Conservation (phyloP, 2,329 filamentous ascomycete genomes). For the Trichoderma brevicompactum region DNA sequence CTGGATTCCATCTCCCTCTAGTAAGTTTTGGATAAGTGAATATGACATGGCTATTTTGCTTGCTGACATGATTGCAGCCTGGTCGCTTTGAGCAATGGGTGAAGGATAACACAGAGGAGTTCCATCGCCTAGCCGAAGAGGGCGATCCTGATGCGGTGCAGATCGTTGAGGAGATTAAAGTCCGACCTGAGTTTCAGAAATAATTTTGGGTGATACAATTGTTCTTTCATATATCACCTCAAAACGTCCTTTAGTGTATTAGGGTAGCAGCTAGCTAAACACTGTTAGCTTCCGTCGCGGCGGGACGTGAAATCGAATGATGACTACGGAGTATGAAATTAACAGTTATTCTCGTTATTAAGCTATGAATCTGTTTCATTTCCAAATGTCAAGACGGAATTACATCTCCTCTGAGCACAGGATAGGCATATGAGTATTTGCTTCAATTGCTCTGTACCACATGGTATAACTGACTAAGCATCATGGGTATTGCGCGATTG, state of each 20-base stretch:
- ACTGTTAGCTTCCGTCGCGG: not conserved
- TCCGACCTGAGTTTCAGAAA: slow-evolving; percentile 23
- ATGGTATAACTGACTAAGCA: not conserved
- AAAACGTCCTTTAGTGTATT: not conserved
- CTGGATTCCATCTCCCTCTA: slow-evolving; percentile 25
- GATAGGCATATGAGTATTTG: too few species aligned
- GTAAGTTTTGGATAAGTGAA: not conserved
- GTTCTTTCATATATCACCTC: not conserved
- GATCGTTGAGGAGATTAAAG: slow-evolving; percentile 26
- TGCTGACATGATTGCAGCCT: slow-evolving; percentile 6
- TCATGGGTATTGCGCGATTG: not conserved
- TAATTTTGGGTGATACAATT: not conserved
- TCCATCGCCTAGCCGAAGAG: slow-evolving; percentile 16
- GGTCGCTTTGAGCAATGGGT: slow-evolving; percentile 28
- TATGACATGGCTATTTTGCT: not conserved
- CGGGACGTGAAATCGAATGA: not conserved
- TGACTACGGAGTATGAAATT: not conserved
- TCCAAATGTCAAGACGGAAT: not conserved
- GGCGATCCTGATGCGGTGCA: slow-evolving; percentile 24
- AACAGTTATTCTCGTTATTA: not conserved
- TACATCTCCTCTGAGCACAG: too few species aligned
- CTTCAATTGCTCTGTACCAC: too few species aligned
- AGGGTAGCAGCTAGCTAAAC: not conserved
- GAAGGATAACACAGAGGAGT: slow-evolving; percentile 27
- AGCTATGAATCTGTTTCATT: too few species aligned